Conservation (phyloP, 345 rosid genomes). For the Excoecaria agallocha region DNA sequence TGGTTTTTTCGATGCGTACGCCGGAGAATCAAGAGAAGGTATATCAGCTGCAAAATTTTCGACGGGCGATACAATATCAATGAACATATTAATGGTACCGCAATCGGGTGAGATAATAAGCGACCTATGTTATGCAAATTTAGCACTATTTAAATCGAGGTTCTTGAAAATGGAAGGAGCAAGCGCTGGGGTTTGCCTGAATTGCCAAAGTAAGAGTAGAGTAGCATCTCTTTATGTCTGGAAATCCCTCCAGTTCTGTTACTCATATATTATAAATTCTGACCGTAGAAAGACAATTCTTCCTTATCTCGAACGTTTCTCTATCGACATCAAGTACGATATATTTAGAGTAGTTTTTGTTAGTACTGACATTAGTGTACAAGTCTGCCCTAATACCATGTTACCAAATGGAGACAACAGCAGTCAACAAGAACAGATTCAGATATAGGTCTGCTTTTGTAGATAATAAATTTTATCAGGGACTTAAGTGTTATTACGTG, state of each 20-base stretch:
- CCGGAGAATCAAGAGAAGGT: conserved; percentile 50
- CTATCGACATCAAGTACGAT: conserved; percentile 41
- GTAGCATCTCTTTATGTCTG: conserved; percentile 42
- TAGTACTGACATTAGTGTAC: conserved; percentile 21
- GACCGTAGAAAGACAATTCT: conserved; percentile 31
- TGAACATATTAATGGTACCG: conserved; percentile 23
- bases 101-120: conserved; percentile 24
- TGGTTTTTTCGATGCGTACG: conserved; percentile 49
- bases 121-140: conserved; percentile 38
- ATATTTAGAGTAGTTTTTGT: conserved; percentile 48
- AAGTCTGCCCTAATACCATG: conserved; percentile 3
- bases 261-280: conserved; percentile 45
- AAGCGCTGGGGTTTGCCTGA: conserved; percentile 48
- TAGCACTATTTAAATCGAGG: conserved; percentile 43
- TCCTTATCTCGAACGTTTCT: conserved; percentile 33
- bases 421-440: conserved; percentile 17
- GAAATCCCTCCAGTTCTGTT: conserved; percentile 45
- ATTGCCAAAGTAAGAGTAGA: conserved; percentile 26
- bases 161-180: conserved; percentile 51
- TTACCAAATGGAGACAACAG: conserved; percentile 16
- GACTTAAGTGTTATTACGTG: too few relatives aligned
- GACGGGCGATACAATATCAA: conserved; percentile 44
- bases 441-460: neutral
- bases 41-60: conserved; percentile 38
- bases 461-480: too few relatives aligned